Base-by-base conservation (phyloP, 495 filamentous ascomycete species). In the Neurospora sp. region DNA sequence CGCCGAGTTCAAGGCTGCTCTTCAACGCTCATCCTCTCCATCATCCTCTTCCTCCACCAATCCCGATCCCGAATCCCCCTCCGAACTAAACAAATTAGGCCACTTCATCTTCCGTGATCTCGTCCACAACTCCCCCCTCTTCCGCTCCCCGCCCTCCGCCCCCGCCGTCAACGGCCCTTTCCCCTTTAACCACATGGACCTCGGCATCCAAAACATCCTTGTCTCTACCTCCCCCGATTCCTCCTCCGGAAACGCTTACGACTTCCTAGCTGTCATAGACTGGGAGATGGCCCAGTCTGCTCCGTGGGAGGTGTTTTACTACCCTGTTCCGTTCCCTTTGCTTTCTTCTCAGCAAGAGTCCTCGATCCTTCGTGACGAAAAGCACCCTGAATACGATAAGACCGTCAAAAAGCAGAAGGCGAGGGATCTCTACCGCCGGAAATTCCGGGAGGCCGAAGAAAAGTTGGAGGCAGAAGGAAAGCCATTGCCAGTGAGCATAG, bases 171-270 rank as follows among this genome's bases (percentile, higher is more conserved):
- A 59, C 23, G 48, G 9, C 0, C 75, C 66, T 14, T 80, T 80
- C 62, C 77, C 72, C 54, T 73, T 80, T 20, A 78, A 77, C 70
- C 76, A 80, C 69, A 79, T 79, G 76, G 80, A 82, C 37, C 70
- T 82, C 9, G 80, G 75, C 20, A 75, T 72, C 46, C 79, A 81
- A 71, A 79, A 81, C 73, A 72, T 81, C 14, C 76, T 81, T 11
- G 73, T 81, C 66, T 79, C 48, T 10, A 59, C 23, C 48, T 59
- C 23, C 2, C 20, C 48, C 2, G 4, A 27, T 27, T 27, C 23
- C 20, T 27, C 48, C 20, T 59, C 48, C 48, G 18, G 78, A 44
- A 70, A 75, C 38, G 18, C 73, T 20, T 78, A 76, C 72, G 75
- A 79, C 54, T 73, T 81, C 70, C 20, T 81, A 10, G 73, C 77